These are phyloP conservation scores for Fusarium citri DNA, from an alignment of 2,329 filamentous ascomycete species.

Conservation along the genomic window DNA sequence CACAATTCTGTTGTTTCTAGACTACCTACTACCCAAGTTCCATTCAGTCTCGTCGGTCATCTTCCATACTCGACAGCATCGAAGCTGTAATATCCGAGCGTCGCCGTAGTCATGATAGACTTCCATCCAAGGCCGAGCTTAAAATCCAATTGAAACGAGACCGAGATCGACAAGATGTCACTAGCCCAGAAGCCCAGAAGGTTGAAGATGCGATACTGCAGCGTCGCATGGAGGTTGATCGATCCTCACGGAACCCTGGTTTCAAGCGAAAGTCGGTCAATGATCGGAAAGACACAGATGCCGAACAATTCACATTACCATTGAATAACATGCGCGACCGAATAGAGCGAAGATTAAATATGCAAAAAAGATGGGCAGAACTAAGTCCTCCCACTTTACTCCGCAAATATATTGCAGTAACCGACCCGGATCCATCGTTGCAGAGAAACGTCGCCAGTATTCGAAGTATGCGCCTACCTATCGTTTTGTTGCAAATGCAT, in stretches of 20 bases:
- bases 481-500: constrained; percentile 50
- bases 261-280: background rate
- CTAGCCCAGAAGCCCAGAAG: background rate
- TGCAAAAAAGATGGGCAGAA: constrained; percentile 40
- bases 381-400: constrained; percentile 44
- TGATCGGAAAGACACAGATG: background rate
- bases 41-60: constrained; percentile 11
- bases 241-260: background rate
- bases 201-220: background rate
- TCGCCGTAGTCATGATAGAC: constrained; percentile 1
- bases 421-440: constrained; percentile 11
- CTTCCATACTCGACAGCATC: constrained; percentile 13
- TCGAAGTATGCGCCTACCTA: constrained; percentile 46
- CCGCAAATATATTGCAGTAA: constrained; percentile 33
- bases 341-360: constrained; percentile 36
- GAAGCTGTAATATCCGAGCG: constrained; percentile 18
- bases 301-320: background rate
- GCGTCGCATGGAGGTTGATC: background rate
- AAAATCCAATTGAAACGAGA: background rate
- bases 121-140: background rate
- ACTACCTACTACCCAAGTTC: background rate
- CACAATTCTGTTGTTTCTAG: constrained; percentile 25
- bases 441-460: constrained; percentile 38
- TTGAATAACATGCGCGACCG: background rate
- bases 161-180: background rate